Percentiles rank a stretch among this genome's conserved stretches.
phyloP scores from a whole-genome alignment of 495 filamentous ascomycete species.

The Penicillium pulvis region DNA sequence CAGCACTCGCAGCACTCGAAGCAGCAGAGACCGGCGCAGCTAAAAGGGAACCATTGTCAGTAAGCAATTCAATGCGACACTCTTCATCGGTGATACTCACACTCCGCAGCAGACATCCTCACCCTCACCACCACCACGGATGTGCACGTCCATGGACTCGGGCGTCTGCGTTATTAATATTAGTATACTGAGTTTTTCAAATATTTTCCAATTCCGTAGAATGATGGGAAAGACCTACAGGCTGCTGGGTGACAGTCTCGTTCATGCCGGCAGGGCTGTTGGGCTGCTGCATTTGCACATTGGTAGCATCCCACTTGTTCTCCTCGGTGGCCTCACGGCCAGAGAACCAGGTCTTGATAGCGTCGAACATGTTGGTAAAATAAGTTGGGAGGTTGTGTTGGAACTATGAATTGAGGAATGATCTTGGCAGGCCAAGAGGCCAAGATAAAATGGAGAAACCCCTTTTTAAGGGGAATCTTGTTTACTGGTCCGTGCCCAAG shows the following conservation, averaged over 20 bases:
- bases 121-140: conserved; percentile 22
- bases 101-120: conserved; percentile 21
- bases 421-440: conserved; percentile 5
- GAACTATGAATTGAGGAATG: neutral
- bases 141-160: conserved; percentile 19
- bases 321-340: conserved; percentile 8
- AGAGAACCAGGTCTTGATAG: conserved; percentile 11
- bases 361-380: conserved; percentile 11
- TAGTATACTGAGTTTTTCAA: neutral
- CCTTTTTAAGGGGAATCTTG: conserved; percentile 7
- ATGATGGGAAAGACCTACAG: conserved; percentile 3
- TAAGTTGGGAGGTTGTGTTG: neutral
- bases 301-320: conserved; percentile 16
- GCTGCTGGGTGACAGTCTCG: conserved; percentile 14
- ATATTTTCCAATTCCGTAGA: neutral
- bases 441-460: conserved; percentile 3
- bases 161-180: neutral
- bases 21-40: conserved; percentile 23
- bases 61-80: neutral
- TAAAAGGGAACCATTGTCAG: neutral
- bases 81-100: conserved; percentile 8
- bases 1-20: conserved; percentile 25
- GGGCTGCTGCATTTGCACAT: conserved; percentile 13
- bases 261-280: conserved; percentile 16
- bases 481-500: neutral